phyloP scores from a whole-genome alignment of 331 rosid species.

The Erythrophleum ivorense region DNA sequence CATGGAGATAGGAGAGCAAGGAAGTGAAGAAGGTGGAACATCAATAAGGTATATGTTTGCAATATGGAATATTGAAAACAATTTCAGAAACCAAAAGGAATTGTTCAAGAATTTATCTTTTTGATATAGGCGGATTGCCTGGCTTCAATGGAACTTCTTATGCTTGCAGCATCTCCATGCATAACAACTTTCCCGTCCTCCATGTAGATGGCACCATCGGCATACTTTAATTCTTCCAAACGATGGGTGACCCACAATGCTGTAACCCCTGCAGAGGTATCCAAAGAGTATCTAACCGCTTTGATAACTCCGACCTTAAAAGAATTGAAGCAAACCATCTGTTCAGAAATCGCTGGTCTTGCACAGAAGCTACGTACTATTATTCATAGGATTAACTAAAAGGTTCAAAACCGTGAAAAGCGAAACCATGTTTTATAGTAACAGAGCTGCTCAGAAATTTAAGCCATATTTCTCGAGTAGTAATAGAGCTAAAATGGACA shows the following conservation, averaged over 20 bases:
- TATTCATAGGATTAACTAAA: neutral
- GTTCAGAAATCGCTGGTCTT: conserved; percentile 23
- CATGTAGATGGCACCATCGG: conserved; percentile 95
- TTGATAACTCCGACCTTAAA: conserved; percentile 75
- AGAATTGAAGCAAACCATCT: conserved; percentile 11
- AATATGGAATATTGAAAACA: neutral
- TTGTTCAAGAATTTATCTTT: conserved; percentile 16
- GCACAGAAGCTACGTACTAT: neutral
- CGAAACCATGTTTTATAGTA: conserved; percentile 3
- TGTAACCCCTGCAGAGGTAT: conserved; percentile 72
- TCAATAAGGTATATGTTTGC: neutral
- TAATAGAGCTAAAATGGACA: neutral
- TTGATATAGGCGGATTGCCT: conserved; percentile 61
- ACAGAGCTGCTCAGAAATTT: neutral
- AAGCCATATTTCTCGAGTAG: neutral
- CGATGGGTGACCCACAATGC: conserved; percentile 98
- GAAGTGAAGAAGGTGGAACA: neutral
- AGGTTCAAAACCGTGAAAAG: neutral
- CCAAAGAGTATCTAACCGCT: conserved; percentile 76
- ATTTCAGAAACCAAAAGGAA: neutral
- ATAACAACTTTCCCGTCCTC: conserved; percentile 78
- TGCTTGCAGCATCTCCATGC: conserved; percentile 64
- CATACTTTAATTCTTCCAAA: conserved; percentile 84
- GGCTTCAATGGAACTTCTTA: conserved; percentile 63
- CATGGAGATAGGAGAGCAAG: neutral